phyloP scores from a whole-genome alignment of 768 basidiomycete genomes.

The Chalciporus chontae region DNA sequence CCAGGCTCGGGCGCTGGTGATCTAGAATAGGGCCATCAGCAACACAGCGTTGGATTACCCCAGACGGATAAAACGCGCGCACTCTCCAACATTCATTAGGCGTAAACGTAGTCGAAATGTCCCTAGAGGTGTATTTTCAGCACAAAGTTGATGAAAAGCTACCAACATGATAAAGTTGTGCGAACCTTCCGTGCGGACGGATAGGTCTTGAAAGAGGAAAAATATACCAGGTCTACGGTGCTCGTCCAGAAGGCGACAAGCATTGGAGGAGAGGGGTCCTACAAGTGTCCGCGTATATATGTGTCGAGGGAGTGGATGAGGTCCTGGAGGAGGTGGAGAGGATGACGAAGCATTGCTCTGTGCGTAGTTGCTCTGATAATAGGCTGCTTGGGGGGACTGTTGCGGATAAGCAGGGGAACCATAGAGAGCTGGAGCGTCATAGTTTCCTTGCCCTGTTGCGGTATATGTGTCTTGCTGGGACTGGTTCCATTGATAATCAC shows the following conservation, averaged over 20 bases:
- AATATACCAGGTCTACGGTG: conserved; percentile 85
- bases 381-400: conserved; percentile 28
- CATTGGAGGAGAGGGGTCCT: conserved; percentile 84
- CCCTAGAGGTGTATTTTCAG: conserved; percentile 43
- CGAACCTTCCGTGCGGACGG: conserved; percentile 87
- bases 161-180: conserved; percentile 24
- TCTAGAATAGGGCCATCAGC: conserved; percentile 36
- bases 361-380: conserved; percentile 26
- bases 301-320: conserved; percentile 55
- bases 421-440: conserved; percentile 23
- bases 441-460: conserved; percentile 27
- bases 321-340: conserved; percentile 29
- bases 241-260: conserved; percentile 79
- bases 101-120: conserved; percentile 83
- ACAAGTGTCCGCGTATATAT: conserved; percentile 86
- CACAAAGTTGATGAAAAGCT: conserved; percentile 19
- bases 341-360: conserved; percentile 23
- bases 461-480: conserved; percentile 25
- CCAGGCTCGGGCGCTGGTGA: conserved; percentile 72
- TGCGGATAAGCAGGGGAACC: conserved; percentile 26
- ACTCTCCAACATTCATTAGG: conserved; percentile 90
- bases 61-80: conserved; percentile 39
- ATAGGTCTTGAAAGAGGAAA: conserved; percentile 93
- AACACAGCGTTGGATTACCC: conserved; percentile 15
- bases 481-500: conserved; percentile 34